Evolutionary conservation across 1,284 basidiomycete genomes (phyloP).

Genomic region (Xerocomus minutiporus): DNA sequence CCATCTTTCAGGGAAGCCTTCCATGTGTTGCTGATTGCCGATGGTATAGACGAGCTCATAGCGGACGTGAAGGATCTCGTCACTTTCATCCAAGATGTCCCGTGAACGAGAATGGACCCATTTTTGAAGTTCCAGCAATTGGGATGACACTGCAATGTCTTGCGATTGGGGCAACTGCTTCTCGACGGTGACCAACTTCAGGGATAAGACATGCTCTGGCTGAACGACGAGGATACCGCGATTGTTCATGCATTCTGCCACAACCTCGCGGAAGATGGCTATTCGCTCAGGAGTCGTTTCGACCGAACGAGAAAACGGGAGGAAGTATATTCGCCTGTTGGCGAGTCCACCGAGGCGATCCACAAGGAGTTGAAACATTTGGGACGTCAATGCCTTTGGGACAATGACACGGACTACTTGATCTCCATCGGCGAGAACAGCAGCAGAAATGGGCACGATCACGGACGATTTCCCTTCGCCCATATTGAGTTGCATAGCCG

Average conservation of each 20-base stretch:
- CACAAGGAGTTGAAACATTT: background rate
- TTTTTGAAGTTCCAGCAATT: background rate
- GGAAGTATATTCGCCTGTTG: background rate
- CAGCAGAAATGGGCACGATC: background rate
- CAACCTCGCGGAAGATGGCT: background rate
- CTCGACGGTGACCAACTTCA: background rate
- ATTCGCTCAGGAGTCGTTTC: background rate
- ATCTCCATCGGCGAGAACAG: background rate
- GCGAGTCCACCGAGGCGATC: slow-evolving; percentile 1
- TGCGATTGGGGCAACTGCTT: background rate
- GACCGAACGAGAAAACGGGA: background rate
- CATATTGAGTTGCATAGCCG: background rate
- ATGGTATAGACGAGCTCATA: background rate
- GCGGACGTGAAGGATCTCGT: background rate
- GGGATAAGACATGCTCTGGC: background rate
- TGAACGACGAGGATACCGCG: background rate
- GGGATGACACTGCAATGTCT: background rate
- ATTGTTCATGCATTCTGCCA: background rate
- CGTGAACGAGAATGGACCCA: background rate
- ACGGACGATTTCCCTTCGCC: background rate
- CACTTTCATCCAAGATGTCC: background rate
- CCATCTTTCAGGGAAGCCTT: background rate
- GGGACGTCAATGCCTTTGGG: background rate
- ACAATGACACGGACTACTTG: background rate
- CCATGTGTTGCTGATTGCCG: background rate